Evolutionary conservation across 371 early-diverging fungal species (phyloP).

Genomic region (Apophysomyces ossiformis): DNA sequence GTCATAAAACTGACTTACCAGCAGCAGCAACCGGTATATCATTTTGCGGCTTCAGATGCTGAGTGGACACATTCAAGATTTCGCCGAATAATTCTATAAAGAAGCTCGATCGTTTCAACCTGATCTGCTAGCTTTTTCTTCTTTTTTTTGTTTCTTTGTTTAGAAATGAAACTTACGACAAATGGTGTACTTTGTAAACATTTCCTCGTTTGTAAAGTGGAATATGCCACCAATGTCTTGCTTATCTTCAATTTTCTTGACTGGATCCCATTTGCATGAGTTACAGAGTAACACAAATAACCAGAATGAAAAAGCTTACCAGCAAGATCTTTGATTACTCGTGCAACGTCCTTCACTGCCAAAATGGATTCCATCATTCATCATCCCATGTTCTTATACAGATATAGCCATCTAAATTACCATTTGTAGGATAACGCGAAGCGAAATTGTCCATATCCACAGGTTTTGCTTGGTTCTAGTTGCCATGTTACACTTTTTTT

Average conservation of each 20-base stretch:
- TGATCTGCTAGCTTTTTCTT: neutral
- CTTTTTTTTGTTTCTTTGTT: neutral
- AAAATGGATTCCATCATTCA: neutral
- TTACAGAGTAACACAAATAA: neutral
- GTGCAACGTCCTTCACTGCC: constrained; percentile 68
- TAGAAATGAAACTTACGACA: constrained; percentile 54
- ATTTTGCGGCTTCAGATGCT: constrained; percentile 59
- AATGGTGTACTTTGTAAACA: constrained; percentile 81
- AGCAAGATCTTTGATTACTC: constrained; percentile 66
- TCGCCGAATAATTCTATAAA: constrained; percentile 53
- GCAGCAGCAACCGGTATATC: constrained; percentile 45
- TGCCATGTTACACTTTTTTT: neutral
- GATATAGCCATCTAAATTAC: constrained; percentile 27
- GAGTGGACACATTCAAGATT: constrained; percentile 47
- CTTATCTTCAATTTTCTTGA: constrained; percentile 42
- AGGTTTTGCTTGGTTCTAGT: constrained; percentile 36
- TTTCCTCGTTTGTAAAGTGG: constrained; percentile 72
- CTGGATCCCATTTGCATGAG: constrained; percentile 22
- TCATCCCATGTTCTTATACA: neutral
- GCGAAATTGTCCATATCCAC: constrained; percentile 73
- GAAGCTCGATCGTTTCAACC: constrained; percentile 10
- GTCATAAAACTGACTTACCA: constrained; percentile 21
- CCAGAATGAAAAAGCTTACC: constrained; percentile 29
- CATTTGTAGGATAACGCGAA: constrained; percentile 81
- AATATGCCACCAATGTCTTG: constrained; percentile 62